These are phyloP conservation scores for Hemileccinum impolitum DNA, from an alignment of 768 basidiomycete species.

Conservation along the genomic window DNA sequence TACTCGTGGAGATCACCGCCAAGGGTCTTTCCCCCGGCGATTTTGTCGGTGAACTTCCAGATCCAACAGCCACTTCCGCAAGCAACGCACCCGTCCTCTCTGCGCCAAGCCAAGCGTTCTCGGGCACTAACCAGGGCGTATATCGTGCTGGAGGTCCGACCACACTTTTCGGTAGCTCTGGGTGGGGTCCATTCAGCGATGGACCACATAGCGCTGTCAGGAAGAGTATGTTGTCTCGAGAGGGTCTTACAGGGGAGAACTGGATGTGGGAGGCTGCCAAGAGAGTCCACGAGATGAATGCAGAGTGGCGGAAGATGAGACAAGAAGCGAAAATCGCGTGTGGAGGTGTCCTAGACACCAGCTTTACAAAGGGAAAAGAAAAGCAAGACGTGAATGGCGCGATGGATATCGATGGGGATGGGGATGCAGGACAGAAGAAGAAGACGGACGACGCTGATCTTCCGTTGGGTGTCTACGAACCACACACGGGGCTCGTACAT, in stretches of 20 bases:
- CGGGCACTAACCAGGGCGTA: slow-evolving; percentile 57
- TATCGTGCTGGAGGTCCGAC: slow-evolving; percentile 93
- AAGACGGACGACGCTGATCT: slow-evolving; percentile 32
- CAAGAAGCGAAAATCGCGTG: slow-evolving; percentile 50
- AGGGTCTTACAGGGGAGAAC: slow-evolving; percentile 82
- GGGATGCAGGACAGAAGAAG: slow-evolving; percentile 24
- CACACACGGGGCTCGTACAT: slow-evolving; percentile 71
- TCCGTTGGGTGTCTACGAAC: slow-evolving; percentile 76
- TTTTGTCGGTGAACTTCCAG: slow-evolving; percentile 77
- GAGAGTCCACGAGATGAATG: slow-evolving; percentile 59
- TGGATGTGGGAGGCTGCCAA: slow-evolving; percentile 86
- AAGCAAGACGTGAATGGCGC: slow-evolving; percentile 29
- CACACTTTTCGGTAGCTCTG: slow-evolving; percentile 82
- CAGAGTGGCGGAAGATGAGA: slow-evolving; percentile 60
- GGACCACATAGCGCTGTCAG: slow-evolving; percentile 82
- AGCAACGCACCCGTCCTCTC: slow-evolving; percentile 39
- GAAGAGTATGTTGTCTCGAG: slow-evolving; percentile 73
- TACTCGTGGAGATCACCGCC: slow-evolving; percentile 70
- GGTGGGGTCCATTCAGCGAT: slow-evolving; percentile 86
- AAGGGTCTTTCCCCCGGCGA: slow-evolving; percentile 82
- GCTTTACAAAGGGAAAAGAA: slow-evolving; percentile 30
- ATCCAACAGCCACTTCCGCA: slow-evolving; percentile 55
- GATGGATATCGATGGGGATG: slow-evolving; percentile 29
- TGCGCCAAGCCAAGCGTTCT: slow-evolving; percentile 28
- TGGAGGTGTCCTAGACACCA: slow-evolving; percentile 41